phyloP scores from a whole-genome alignment of 345 rosid species.

The Luvunga scandens region DNA sequence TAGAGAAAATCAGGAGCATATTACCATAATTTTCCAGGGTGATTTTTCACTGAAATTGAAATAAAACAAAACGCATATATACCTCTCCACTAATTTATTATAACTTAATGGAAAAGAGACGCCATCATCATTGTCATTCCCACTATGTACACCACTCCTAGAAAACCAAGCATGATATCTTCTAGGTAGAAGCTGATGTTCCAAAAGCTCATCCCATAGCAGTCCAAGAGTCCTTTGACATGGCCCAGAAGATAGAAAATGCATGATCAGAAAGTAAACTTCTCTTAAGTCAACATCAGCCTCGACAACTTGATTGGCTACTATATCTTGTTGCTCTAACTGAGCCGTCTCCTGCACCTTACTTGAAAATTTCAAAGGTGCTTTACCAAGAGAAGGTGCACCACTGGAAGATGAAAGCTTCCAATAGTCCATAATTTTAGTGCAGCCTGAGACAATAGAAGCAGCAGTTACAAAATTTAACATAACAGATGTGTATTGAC shows the following conservation, averaged over 20 bases:
- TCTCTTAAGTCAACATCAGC: constrained; percentile 63
- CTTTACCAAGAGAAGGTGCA: constrained; percentile 48
- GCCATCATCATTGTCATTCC: constrained; percentile 58
- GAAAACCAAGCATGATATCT: constrained; percentile 96
- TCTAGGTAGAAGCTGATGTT: constrained; percentile 85
- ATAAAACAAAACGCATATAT: neutral
- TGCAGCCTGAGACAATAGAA: constrained; percentile 26
- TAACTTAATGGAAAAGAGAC: constrained; percentile 76
- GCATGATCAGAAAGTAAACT: constrained; percentile 87
- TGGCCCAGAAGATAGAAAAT: constrained; percentile 83
- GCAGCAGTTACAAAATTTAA: constrained; percentile 6
- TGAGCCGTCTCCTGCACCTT: constrained; percentile 38
- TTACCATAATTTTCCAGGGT: constrained; percentile 8
- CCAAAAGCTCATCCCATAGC: constrained; percentile 69
- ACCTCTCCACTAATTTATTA: constrained; percentile 72
- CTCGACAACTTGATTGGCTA: constrained; percentile 28
- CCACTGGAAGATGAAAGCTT: constrained; percentile 41
- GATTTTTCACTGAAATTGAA: neutral
- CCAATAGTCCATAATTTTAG: constrained; percentile 52
- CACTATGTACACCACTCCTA: constrained; percentile 54
- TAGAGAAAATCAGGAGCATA: neutral
- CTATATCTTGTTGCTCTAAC: constrained; percentile 45
- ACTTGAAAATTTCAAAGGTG: constrained; percentile 38
- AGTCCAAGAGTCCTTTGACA: constrained; percentile 63
- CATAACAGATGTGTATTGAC: neutral